Percentiles rank a stretch among this genome's conserved stretches.
Evolutionary conservation across 73 alveolate species (phyloP).

Genomic region (Stentor coeruleus): DNA sequence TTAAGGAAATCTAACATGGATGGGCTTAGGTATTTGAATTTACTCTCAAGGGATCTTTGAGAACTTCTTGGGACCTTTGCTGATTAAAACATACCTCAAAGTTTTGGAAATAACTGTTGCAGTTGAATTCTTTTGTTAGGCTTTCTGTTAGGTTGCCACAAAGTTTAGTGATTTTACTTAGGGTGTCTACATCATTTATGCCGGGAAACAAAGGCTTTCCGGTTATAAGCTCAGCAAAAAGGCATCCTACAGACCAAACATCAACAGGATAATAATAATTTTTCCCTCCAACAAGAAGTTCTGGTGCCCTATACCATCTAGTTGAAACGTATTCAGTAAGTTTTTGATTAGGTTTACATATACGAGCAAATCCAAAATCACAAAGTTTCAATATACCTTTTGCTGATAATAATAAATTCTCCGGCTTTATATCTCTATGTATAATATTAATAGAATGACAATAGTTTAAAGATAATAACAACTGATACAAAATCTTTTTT

Average conservation of each 20-base stretch:
- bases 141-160: too few species aligned
- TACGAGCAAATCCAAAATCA: constrained; percentile 79
- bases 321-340: constrained; percentile 63
- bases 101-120: too few species aligned
- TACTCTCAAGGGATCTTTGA: too few species aligned
- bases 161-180: too few species aligned
- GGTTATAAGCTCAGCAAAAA: constrained; percentile 53
- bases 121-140: too few species aligned
- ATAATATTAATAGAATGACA: constrained; percentile 76
- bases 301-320: constrained; percentile 85
- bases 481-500: constrained; percentile 60
- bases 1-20: too few species aligned
- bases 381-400: constrained; percentile 75
- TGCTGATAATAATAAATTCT: constrained; percentile 68
- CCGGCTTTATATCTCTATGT: constrained; percentile 90
- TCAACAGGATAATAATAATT: constrained; percentile 69
- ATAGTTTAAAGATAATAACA: constrained; percentile 71
- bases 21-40: too few species aligned
- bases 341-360: constrained; percentile 9
- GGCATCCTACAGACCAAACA: constrained; percentile 76
- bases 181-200: too few species aligned
- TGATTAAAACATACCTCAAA: too few species aligned
- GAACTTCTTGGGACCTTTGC: too few species aligned
- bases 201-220: constrained; percentile 64
- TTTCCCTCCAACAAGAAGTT: constrained; percentile 60